A percentile compares a stretch with the other conserved stretches of the same genome.
These are phyloP conservation scores for Tephrocybe sp. DNA, from an alignment of 768 basidiomycete genomes.

Conservation along the genomic window DNA sequence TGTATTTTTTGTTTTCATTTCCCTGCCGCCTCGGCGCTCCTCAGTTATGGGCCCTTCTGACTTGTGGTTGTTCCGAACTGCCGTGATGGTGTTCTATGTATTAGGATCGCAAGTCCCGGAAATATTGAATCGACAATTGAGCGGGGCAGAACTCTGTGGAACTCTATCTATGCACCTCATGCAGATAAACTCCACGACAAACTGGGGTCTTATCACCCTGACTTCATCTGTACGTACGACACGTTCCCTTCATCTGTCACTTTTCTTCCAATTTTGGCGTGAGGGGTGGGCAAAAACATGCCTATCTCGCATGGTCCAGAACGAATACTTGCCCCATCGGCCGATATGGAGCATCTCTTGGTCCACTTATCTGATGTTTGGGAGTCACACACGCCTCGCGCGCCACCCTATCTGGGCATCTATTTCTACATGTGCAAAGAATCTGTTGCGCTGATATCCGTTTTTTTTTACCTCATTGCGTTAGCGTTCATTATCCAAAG, in stretches of 20 bases:
- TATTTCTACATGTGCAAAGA: slow-evolving; percentile 7
- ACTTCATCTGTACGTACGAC: slow-evolving; percentile 79
- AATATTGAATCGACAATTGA: slow-evolving; percentile 67
- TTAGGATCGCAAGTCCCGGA: slow-evolving; percentile 58
- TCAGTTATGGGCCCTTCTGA: slow-evolving; percentile 16
- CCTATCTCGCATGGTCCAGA: neutral
- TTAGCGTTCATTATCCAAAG: slow-evolving; percentile 84
- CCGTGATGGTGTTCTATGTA: slow-evolving; percentile 23
- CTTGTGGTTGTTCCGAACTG: slow-evolving; percentile 11
- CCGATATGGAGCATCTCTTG: slow-evolving; percentile 24
- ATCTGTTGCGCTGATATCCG: slow-evolving; percentile 18
- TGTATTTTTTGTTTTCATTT: slow-evolving; percentile 13
- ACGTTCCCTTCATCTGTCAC: slow-evolving; percentile 30
- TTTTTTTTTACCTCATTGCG: slow-evolving; percentile 15
- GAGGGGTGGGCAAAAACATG: slow-evolving; percentile 12
- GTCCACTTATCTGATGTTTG: slow-evolving; percentile 28
- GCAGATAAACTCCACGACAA: slow-evolving; percentile 87
- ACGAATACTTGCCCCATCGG: slow-evolving; percentile 18
- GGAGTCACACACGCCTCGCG: slow-evolving; percentile 4
- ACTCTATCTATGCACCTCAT: slow-evolving; percentile 86
- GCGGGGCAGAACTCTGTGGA: slow-evolving; percentile 75
- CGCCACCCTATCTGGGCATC: slow-evolving; percentile 12
- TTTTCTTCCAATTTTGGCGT: slow-evolving; percentile 30
- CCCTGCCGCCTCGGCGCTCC: slow-evolving; percentile 13
- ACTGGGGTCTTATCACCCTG: slow-evolving; percentile 85